A percentile compares a stretch with the other conserved stretches of the same genome.
Evolutionary conservation across 257 asterid species (phyloP).

Genomic region (Knoxia roxburghii): DNA sequence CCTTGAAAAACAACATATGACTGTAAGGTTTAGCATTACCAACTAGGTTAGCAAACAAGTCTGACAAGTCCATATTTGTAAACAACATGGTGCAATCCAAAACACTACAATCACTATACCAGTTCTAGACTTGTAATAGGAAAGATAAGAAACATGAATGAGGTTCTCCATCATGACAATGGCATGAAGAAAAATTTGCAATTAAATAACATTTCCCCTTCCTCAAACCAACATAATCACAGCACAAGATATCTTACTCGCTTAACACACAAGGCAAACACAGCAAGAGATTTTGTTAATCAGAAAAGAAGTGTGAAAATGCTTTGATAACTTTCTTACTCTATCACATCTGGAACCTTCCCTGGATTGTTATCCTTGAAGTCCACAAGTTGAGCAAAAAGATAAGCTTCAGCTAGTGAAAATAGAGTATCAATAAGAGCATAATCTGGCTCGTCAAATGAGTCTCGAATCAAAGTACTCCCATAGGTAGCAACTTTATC

Average conservation of each 20-base stretch:
- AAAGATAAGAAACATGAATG: background rate
- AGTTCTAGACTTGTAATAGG: no score
- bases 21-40: background rate
- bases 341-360: constrained; percentile 51
- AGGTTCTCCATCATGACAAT: background rate
- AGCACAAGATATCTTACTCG: no score
- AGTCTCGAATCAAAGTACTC: constrained; percentile 64
- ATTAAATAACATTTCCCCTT: no score
- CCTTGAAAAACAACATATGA: background rate
- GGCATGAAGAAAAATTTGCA: background rate
- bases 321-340: constrained; percentile 52
- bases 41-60: background rate
- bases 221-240: background rate
- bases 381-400: constrained; percentile 95
- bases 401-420: constrained; percentile 92
- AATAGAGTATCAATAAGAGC: constrained; percentile 93
- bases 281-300: background rate
- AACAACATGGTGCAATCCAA: background rate
- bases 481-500: constrained; percentile 89
- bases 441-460: constrained; percentile 94
- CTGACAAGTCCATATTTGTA: background rate
- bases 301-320: background rate
- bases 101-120: no score
- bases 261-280: no score
- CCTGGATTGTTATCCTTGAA: constrained; percentile 88